Evolutionary conservation across 371 early-diverging fungal genomes (phyloP).

Genomic region (Rhizopus delemar): DNA sequence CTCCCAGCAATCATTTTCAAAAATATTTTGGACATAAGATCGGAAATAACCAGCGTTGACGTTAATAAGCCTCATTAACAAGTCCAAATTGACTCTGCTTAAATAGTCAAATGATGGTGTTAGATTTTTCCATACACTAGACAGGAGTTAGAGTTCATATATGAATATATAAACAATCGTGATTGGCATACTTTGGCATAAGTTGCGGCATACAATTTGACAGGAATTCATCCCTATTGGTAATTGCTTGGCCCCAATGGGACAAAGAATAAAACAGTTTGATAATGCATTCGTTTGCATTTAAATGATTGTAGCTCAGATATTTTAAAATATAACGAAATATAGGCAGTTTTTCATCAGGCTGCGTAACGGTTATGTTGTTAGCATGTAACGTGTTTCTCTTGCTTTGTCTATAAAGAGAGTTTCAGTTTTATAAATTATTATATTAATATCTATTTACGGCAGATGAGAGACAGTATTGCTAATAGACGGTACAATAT

Average conservation of each 20-base stretch:
- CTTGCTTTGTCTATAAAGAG: constrained; percentile 28
- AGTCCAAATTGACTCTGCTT: constrained; percentile 37
- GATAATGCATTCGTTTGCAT: constrained; percentile 38
- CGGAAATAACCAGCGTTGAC: constrained; percentile 41
- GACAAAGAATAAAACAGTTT: constrained; percentile 46
- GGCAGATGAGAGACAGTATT: constrained; percentile 29
- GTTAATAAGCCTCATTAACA: constrained; percentile 51
- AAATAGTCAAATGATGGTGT: constrained; percentile 40
- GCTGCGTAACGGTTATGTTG: constrained; percentile 20
- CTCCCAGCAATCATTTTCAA: constrained; percentile 54
- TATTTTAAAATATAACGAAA: constrained; percentile 42
- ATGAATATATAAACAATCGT: not conserved
- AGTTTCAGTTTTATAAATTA: not conserved
- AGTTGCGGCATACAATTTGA: constrained; percentile 34
- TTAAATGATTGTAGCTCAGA: constrained; percentile 37
- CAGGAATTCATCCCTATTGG: constrained; percentile 38
- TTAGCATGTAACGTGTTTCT: constrained; percentile 31
- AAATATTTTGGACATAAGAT: constrained; percentile 44
- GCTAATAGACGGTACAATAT: constrained; percentile 41
- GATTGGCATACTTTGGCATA: constrained; percentile 42
- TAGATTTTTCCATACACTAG: constrained; percentile 51
- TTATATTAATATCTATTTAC: constrained; percentile 24
- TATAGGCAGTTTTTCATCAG: constrained; percentile 33
- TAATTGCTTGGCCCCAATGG: constrained; percentile 43
- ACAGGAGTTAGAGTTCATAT: not conserved